Evolutionary conservation across 176 grass and related monocot species (phyloP), one percentile per base, ranked within the genome.

Genomic region (Elymus sibiricus): DNA sequence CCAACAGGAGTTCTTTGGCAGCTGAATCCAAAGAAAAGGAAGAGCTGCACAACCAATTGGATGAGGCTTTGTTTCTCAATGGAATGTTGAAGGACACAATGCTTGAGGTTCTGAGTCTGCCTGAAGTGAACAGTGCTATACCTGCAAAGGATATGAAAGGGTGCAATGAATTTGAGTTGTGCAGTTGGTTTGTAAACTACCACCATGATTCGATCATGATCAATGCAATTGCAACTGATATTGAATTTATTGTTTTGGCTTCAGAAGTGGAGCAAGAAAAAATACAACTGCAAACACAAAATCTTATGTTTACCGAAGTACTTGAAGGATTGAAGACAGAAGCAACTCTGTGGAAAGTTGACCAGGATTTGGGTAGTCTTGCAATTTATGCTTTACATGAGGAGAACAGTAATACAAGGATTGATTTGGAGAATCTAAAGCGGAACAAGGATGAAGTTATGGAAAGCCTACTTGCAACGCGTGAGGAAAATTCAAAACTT

Each of bases 21-120:
- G 76, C 72, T 78, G 59, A 84, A 86, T 91, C 84, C 78, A 88
- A 76, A 79, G 91, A 98, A 72, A 95, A 93, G 60, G 91, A 93
- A 87, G 88, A 81, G 42, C 66, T 94, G 42, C 74, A 8, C 59
- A 81, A 83, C 80, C 86, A 90, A 78, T 37, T 95, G 47, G 85
- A 85, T 63, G 79, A 90, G 72, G 83, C 77, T 16, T 82, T 58
- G 25, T 28, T 51, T 84, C 61, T 88, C 59, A 88, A 85, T 60
- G 42, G 25, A 79, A 90, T 92, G 76, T 63, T 95, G 11, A 84
- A 83, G 73, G 80, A 82, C 40, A 84, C 78, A 87, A 74, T 92
- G 24, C 75, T 63, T 17, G 39, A 44, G 60, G 93, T 88, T 19
- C 43, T 92, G 2, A 59, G 73, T 82, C 70, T 89, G 47, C 71